phyloP scores from a whole-genome alignment of 108 stramenopile species.

The Seminavis robusta region DNA sequence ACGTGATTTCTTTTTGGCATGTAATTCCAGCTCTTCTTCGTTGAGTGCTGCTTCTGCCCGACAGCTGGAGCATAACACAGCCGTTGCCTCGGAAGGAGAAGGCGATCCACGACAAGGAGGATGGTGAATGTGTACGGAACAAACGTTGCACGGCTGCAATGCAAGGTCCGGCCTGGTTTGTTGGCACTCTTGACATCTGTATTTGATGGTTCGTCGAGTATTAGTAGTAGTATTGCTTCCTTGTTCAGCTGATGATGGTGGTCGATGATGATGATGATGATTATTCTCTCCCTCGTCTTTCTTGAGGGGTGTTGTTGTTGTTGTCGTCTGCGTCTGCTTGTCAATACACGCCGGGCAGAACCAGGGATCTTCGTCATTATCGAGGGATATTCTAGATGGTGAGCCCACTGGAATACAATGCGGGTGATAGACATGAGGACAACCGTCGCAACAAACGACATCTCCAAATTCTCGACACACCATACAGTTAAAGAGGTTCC shows the following conservation, averaged over 20 bases:
- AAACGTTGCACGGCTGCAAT: neutral
- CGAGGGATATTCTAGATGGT: slow-evolving; percentile 43
- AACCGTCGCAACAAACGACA: slow-evolving; percentile 85
- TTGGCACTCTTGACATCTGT: no score
- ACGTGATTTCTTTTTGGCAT: no score
- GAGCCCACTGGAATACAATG: slow-evolving; percentile 47
- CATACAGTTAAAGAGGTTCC: slow-evolving; percentile 71
- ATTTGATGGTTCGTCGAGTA: no score
- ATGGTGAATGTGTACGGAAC: no score
- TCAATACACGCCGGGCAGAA: slow-evolving; percentile 66
- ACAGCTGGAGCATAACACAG: no score
- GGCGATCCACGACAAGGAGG: no score
- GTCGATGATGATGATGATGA: no score
- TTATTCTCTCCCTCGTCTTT: neutral
- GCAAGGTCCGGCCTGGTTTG: neutral
- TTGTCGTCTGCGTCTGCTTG: slow-evolving; percentile 12
- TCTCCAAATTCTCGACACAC: slow-evolving; percentile 67
- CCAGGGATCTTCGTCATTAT: slow-evolving; percentile 83
- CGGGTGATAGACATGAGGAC: slow-evolving; percentile 74
- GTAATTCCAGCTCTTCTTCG: no score
- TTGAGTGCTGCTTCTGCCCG: no score
- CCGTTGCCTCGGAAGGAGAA: no score
- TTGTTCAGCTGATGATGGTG: neutral
- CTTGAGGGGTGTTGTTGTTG: slow-evolving; percentile 8
- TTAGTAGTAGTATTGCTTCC: neutral